Conservation (phyloP, 2,329 filamentous ascomycete species). For the Biscogniauxia mediterranea region DNA sequence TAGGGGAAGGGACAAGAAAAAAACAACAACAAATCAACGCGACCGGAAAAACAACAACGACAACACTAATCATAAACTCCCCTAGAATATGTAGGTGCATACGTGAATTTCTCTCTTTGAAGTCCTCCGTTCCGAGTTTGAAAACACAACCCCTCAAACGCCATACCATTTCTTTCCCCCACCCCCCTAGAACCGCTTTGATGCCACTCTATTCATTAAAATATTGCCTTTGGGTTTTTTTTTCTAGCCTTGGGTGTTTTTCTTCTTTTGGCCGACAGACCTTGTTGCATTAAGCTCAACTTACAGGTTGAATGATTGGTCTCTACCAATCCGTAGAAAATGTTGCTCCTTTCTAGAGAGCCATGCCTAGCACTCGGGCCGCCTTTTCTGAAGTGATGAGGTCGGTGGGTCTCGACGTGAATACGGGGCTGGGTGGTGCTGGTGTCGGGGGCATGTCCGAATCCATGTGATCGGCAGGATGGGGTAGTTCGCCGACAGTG, state of each 20-base stretch:
- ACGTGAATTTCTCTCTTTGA: neutral
- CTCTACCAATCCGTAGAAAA: neutral
- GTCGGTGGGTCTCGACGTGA: constrained; percentile 21
- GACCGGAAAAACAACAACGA: too few species aligned
- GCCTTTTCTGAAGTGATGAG: constrained; percentile 32
- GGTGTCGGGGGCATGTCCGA: constrained; percentile 9
- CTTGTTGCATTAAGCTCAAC: neutral
- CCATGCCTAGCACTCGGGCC: constrained; percentile 31
- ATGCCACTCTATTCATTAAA: neutral
- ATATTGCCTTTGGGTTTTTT: neutral
- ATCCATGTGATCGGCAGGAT: constrained; percentile 32
- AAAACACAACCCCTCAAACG: neutral
- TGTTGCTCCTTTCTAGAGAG: constrained; percentile 18
- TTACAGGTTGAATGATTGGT: neutral
- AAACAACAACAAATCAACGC: too few species aligned
- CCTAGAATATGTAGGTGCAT: neutral
- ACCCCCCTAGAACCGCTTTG: neutral
- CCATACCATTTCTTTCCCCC: neutral
- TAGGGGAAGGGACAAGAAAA: too few species aligned
- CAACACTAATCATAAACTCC: neutral
- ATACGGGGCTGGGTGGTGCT: constrained; percentile 30
- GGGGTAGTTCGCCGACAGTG: constrained; percentile 30
- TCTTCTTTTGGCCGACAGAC: neutral
- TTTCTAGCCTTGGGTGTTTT: neutral
- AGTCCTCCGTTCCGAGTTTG: neutral